Conservation (phyloP, 2,329 filamentous ascomycete genomes). For the Fusarium sarcochroum region DNA sequence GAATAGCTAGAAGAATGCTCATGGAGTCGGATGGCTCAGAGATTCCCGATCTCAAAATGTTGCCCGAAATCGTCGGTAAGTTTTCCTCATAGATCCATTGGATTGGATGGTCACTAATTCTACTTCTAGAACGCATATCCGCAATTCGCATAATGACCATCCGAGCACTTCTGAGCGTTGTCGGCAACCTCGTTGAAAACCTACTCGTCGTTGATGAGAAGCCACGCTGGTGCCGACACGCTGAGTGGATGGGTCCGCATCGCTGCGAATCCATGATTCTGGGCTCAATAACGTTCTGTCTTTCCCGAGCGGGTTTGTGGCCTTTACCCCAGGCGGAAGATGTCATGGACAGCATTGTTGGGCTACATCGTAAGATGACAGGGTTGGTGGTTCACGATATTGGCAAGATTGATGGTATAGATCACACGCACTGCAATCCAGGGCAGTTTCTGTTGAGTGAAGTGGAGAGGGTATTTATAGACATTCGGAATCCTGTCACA, state of each 20-base stretch:
- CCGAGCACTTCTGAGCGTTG: not conserved
- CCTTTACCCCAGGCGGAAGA: not conserved
- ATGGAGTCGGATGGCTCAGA: not conserved
- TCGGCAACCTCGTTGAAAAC: not conserved
- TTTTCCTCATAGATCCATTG: rapidly evolving
- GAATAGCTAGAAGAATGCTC: not conserved
- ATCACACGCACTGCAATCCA: not conserved
- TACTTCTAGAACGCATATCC: not conserved
- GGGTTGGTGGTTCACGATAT: not conserved
- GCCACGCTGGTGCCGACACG: conserved; percentile 53
- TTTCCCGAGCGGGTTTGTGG: not conserved
- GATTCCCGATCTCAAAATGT: not conserved
- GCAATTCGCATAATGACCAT: not conserved
- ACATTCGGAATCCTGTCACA: not conserved
- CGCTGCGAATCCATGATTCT: conserved; percentile 56
- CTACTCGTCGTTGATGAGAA: conserved; percentile 41
- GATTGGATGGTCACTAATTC: rapidly evolving
- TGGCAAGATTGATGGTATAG: not conserved
- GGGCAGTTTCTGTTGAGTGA: not conserved
- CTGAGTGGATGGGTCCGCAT: conserved; percentile 53
- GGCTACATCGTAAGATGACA: not conserved
- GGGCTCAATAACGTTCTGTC: conserved; percentile 41
- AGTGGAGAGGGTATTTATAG: not conserved
- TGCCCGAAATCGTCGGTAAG: not conserved
- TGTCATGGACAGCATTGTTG: not conserved